Percentiles rank a stretch among this genome's conserved stretches.
Conservation (phyloP, 225 moss, liverwort and hornwort species). For the Rhytidiadelphus loreus region DNA sequence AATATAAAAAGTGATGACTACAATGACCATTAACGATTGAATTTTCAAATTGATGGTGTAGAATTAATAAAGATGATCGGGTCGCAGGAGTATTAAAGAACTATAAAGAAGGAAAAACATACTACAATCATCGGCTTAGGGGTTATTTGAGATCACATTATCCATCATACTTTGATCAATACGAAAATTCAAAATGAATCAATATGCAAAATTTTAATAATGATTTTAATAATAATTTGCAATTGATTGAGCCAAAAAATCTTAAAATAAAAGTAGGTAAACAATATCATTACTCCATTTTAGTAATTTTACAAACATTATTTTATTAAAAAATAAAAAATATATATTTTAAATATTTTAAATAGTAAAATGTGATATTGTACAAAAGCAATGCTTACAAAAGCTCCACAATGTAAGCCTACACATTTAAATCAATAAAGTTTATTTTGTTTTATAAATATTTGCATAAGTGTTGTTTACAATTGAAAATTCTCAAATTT, state of each 20-base stretch:
- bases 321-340: too few species aligned
- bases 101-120: conserved; percentile 17
- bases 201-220: too few species aligned
- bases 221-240: not conserved
- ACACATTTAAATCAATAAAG: not conserved
- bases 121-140: conserved; percentile 10
- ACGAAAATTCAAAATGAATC: not conserved
- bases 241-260: too few species aligned
- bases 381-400: not conserved
- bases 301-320: too few species aligned
- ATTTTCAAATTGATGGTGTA: not conserved
- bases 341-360: too few species aligned
- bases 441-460: not conserved
- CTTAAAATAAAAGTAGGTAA: not conserved
- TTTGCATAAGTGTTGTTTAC: accelerated
- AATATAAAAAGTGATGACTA: not conserved
- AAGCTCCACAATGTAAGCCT: too few species aligned
- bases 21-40: not conserved
- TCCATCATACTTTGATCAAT: not conserved
- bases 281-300: too few species aligned
- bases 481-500: too few species aligned
- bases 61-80: conserved; percentile 28
- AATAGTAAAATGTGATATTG: not conserved
- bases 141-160: conserved; percentile 7
- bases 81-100: conserved; percentile 4